Conservation (phyloP, 1,284 basidiomycete genomes). For the Rhodofomes roseus region DNA sequence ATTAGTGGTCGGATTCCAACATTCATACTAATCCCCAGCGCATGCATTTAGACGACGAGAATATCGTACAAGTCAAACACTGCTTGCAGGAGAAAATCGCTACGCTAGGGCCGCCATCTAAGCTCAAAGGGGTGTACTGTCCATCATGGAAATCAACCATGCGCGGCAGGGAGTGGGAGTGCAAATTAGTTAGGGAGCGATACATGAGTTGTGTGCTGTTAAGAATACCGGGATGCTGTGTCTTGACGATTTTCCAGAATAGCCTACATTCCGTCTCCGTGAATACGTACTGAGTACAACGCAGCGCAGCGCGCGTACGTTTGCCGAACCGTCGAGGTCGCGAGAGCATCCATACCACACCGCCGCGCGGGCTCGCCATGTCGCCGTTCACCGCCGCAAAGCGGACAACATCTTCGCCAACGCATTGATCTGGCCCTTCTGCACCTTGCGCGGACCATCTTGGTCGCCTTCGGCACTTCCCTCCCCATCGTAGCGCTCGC, state of each 20-base stretch:
- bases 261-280: conserved; percentile 8
- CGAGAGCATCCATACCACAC: background rate
- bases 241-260: conserved; percentile 6
- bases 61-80: conserved; percentile 23
- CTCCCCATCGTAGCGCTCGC: conserved; percentile 36
- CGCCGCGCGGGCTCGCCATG: background rate
- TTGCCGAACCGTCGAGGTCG: conserved; percentile 8
- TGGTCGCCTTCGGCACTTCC: conserved; percentile 16
- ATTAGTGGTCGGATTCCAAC: background rate
- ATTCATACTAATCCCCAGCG: conserved; percentile 21
- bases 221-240: background rate
- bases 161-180: conserved; percentile 13
- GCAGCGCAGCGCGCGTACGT: conserved; percentile 4
- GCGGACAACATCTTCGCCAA: conserved; percentile 82
- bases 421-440: conserved; percentile 80
- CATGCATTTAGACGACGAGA: conserved; percentile 23
- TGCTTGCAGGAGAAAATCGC: conserved; percentile 20
- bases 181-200: conserved; percentile 15
- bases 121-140: conserved; percentile 16
- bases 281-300: conserved; percentile 8
- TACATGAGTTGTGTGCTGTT: conserved; percentile 11
- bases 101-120: conserved; percentile 22
- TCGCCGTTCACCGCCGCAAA: conserved; percentile 49
- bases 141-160: conserved; percentile 17
- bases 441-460: conserved; percentile 62